A percentile compares a stretch with the other conserved stretches of the same genome.
These are phyloP conservation scores for Amanita rubescens DNA, from an alignment of 768 basidiomycete genomes.

Conservation along the genomic window DNA sequence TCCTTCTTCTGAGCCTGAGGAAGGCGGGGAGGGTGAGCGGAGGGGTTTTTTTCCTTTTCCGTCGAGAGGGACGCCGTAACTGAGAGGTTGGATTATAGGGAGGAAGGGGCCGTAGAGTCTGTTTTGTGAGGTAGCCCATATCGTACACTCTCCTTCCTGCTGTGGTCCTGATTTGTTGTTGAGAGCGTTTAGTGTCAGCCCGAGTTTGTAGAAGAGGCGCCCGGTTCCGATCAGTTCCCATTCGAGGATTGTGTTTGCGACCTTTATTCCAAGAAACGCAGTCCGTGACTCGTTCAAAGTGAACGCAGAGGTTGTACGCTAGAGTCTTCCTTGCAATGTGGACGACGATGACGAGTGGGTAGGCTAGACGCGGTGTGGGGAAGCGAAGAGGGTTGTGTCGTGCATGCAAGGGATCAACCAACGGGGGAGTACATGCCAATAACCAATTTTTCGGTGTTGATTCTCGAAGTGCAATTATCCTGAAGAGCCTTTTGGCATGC, in stretches of 20 bases:
- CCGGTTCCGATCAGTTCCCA: slow-evolving; percentile 23
- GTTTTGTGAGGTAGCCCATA: slow-evolving; percentile 23
- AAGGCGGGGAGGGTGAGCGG: too few relatives aligned
- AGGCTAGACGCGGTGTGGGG: not conserved
- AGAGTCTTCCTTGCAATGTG: not conserved
- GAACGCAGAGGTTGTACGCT: not conserved
- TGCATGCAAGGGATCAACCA: too few relatives aligned
- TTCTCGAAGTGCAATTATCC: too few relatives aligned
- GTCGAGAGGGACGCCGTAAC: too few relatives aligned
- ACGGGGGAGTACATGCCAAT: not conserved
- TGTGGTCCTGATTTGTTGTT: not conserved
- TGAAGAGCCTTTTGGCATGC: slow-evolving; percentile 11
- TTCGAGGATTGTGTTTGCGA: slow-evolving; percentile 8
- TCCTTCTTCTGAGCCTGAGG: too few relatives aligned
- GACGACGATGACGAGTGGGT: not conserved
- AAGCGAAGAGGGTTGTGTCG: not conserved
- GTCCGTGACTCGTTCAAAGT: not conserved
- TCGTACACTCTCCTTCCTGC: slow-evolving; percentile 30
- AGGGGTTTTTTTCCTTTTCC: too few relatives aligned
- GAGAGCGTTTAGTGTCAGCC: not conserved
- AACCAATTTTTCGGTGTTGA: not conserved
- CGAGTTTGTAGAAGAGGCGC: slow-evolving; percentile 30
- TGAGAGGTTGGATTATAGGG: too few relatives aligned
- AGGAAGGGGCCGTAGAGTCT: slow-evolving; percentile 32
- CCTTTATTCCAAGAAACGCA: slow-evolving; percentile 6